Conservation (phyloP, 1,139 yeast species). For the Yamadazyma buinensis region DNA sequence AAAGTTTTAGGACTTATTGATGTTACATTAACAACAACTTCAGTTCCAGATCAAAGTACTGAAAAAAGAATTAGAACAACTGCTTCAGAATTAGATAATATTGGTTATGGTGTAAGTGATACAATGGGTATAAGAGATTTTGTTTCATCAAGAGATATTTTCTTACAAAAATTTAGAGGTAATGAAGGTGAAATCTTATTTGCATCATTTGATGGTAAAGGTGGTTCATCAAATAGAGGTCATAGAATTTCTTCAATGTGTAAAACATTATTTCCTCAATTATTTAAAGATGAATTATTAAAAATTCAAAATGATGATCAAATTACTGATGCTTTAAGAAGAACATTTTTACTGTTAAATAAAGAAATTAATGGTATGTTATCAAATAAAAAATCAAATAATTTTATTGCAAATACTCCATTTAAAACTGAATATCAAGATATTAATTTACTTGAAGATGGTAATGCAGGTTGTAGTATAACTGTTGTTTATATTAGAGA, state of each 20-base stretch:
- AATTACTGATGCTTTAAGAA: conserved; percentile 66
- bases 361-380: conserved; percentile 61
- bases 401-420: conserved; percentile 21
- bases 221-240: conserved; percentile 53
- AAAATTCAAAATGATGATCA: conserved; percentile 43
- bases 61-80: conserved; percentile 89
- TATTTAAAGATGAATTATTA: conserved; percentile 61
- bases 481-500: conserved; percentile 78
- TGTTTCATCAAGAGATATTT: conserved; percentile 77
- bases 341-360: conserved; percentile 75
- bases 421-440: conserved; percentile 41
- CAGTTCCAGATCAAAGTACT: conserved; percentile 84
- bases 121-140: conserved; percentile 66
- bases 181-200: conserved; percentile 67
- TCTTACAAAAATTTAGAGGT: conserved; percentile 85
- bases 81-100: conserved; percentile 73
- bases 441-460: conserved; percentile 53
- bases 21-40: conserved; percentile 80
- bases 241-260: conserved; percentile 70
- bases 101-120: conserved; percentile 92
- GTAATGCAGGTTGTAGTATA: conserved; percentile 81
- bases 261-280: conserved; percentile 65
- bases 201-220: conserved; percentile 85
- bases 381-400: conserved; percentile 32
- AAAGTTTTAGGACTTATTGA: conserved; percentile 87